phyloP scores from a whole-genome alignment of 495 filamentous ascomycete genomes.

The Penicillium silybi region DNA sequence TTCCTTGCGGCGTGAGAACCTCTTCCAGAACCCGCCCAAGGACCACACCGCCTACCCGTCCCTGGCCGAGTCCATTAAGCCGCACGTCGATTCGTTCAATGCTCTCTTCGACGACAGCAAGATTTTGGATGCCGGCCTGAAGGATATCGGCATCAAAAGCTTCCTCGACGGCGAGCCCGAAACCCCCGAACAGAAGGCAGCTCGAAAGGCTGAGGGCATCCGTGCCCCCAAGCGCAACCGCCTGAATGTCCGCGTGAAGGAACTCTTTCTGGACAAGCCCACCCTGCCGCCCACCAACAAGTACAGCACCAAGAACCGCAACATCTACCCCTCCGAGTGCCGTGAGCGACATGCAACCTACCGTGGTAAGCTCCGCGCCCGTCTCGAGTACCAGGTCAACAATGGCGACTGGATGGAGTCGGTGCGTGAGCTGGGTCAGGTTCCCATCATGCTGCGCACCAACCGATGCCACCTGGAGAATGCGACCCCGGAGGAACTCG shows the following conservation, averaged over 20 bases:
- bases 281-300: constrained; percentile 75
- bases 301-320: constrained; percentile 65
- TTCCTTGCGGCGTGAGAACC: constrained; percentile 72
- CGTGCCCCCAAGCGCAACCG: constrained; percentile 60
- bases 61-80: constrained; percentile 74
- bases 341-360: constrained; percentile 92
- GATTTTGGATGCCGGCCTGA: constrained; percentile 69
- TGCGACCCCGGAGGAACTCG: constrained; percentile 73
- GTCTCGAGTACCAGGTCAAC: constrained; percentile 79
- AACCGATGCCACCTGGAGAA: constrained; percentile 87
- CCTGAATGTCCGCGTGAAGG: constrained; percentile 67
- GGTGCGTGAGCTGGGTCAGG: constrained; percentile 76
- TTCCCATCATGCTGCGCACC: constrained; percentile 93
- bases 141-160: constrained; percentile 85
- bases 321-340: constrained; percentile 89
- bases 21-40: constrained; percentile 82
- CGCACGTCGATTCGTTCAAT: constrained; percentile 95
- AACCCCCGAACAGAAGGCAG: constrained; percentile 36
- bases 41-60: constrained; percentile 86
- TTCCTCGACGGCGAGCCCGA: constrained; percentile 73
- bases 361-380: constrained; percentile 75
- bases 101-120: constrained; percentile 69
- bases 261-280: constrained; percentile 74
- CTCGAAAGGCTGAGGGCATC: constrained; percentile 39
- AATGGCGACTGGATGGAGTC: constrained; percentile 76